Base-by-base conservation (phyloP, 495 filamentous ascomycete genomes). In the Neurospora hispaniola region DNA sequence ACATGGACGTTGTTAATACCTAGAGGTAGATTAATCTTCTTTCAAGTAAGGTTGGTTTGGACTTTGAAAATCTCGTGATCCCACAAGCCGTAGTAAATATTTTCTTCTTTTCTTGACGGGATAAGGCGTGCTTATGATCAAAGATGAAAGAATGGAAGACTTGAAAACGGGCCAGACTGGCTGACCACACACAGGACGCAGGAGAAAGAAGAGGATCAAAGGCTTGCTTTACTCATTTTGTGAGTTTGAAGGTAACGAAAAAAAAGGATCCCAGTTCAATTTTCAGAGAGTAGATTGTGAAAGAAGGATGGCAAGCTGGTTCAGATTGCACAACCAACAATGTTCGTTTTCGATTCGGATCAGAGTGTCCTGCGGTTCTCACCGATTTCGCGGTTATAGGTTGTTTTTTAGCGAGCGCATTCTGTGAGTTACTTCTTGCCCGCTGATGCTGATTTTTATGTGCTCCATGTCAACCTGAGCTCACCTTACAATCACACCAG, bases 251-350 rank as follows among this genome's bases (percentile, higher is more conserved):
- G n/a, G 8, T 3, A 44, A 2, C 7, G 8, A 44, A 3, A 44
- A 0, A 9, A 4, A 3, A 5, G 18, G 1, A 10, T 20, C 0
- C 20, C 0, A 9, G 0, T 1, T 10, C 46, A 12, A 54, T n/a
- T n/a, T n/a, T n/a, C n/a, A 12, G 46, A 48, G 3, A 1, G n/a
- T 7, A 9, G 3, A 11, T 20, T 4, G 9, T 48, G 9, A 11
- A 3, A 10, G 4, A 3, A 48, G 2, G 9, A 48, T 3, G 20
- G 9, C n/a, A 48, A 8, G 18, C 1, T 48, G 44, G 20, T 48
- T 48, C 20, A 2, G 46, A 48, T 23, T 48, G n/a, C n/a, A 48
- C 8, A 48, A 0, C 44, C n/a, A 1, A n/a, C 8, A 20, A 3
- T 48, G 8, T 0, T 48, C 44, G 44, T 9, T 11, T 18, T 23